These are phyloP conservation scores for Ascochyta clinopodiicola DNA, from an alignment of 2,329 filamentous ascomycete species.

Conservation along the genomic window DNA sequence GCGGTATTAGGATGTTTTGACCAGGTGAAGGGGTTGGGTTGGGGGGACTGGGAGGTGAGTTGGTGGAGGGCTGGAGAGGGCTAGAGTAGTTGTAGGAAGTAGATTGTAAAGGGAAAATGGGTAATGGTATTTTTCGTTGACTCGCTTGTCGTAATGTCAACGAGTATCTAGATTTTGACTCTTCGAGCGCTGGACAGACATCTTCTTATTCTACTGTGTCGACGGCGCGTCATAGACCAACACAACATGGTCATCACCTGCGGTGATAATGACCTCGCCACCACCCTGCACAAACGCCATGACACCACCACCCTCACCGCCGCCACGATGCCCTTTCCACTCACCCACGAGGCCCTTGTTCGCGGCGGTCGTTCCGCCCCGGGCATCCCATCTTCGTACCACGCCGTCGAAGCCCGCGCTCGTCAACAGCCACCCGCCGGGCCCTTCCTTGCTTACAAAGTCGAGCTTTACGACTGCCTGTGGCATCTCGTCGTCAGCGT, in stretches of 20 bases:
- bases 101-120: too few species aligned
- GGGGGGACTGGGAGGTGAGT: too few species aligned
- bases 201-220: background rate
- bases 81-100: too few species aligned
- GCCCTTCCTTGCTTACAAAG: conserved; percentile 66
- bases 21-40: too few species aligned
- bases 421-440: conserved; percentile 73
- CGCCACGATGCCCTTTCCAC: conserved; percentile 87
- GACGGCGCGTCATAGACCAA: conserved; percentile 37
- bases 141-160: too few species aligned
- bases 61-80: too few species aligned
- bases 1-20: too few species aligned
- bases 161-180: too few species aligned
- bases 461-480: conserved; percentile 92
- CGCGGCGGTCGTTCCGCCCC: conserved; percentile 70
- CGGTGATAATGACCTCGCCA: conserved; percentile 81
- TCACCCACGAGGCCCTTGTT: conserved; percentile 78
- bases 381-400: conserved; percentile 83
- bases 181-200: too few species aligned
- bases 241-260: conserved; percentile 74
- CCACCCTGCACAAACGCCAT: conserved; percentile 85
- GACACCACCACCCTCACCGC: conserved; percentile 86
- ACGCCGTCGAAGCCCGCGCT: conserved; percentile 92
- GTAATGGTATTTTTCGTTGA: too few species aligned
- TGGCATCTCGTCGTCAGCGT: conserved; percentile 74